Conservation (phyloP, 805 yeast genomes). For the Teunomyces funiuensis region DNA sequence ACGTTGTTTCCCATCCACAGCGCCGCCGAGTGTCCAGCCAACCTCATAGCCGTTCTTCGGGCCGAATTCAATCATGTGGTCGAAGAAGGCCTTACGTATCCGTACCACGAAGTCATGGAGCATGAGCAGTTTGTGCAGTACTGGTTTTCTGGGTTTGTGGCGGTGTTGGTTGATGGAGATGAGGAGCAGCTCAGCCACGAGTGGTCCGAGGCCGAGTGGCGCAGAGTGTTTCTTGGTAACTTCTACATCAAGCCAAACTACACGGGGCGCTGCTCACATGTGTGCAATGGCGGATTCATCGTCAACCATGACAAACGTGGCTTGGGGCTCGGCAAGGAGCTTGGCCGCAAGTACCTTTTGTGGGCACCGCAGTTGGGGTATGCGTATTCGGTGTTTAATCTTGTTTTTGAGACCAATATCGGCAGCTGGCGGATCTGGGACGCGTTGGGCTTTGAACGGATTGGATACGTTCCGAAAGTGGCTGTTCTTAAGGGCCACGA, state of each 20-base stretch:
- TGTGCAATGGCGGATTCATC: slow-evolving; percentile 84
- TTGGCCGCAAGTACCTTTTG: slow-evolving; percentile 64
- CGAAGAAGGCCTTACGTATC: slow-evolving; percentile 75
- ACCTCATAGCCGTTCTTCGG: slow-evolving; percentile 46
- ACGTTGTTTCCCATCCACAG: slow-evolving; percentile 63
- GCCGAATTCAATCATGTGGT: slow-evolving; percentile 63
- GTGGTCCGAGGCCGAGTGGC: slow-evolving; percentile 33
- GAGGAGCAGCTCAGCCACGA: slow-evolving; percentile 12
- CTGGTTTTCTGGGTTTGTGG: slow-evolving; percentile 69
- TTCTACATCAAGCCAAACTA: slow-evolving; percentile 87
- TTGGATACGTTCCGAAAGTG: slow-evolving; percentile 74
- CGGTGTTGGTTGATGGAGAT: slow-evolving; percentile 52
- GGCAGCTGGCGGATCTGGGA: slow-evolving; percentile 86
- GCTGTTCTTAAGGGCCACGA: slow-evolving; percentile 67
- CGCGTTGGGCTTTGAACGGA: slow-evolving; percentile 70
- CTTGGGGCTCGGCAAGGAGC: slow-evolving; percentile 61
- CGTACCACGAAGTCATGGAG: slow-evolving; percentile 44
- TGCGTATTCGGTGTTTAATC: slow-evolving; percentile 79
- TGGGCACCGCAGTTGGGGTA: slow-evolving; percentile 83
- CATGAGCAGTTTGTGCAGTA: slow-evolving; percentile 55
- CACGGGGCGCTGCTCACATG: slow-evolving; percentile 79
- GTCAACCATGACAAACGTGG: slow-evolving; percentile 65
- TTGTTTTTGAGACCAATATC: slow-evolving; percentile 77
- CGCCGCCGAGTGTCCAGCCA: slow-evolving; percentile 47
- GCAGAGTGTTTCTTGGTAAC: slow-evolving; percentile 59